Conservation (phyloP, 2,329 filamentous ascomycete species). For the Aspergillus glaucus region DNA sequence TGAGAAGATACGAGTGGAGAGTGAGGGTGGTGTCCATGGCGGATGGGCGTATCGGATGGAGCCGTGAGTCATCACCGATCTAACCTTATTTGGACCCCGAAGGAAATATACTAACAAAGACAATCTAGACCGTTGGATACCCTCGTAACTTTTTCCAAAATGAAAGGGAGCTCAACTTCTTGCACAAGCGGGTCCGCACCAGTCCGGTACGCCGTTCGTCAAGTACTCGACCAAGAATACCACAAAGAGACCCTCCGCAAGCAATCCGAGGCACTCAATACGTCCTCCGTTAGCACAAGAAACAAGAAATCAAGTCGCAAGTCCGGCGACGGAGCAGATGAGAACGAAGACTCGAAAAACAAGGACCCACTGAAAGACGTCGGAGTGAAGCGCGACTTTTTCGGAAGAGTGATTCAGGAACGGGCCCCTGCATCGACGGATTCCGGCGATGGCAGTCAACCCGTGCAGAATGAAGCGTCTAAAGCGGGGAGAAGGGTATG, state of each 20-base stretch:
- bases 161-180: slow-evolving; percentile 36
- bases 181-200: slow-evolving; percentile 56
- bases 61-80: slow-evolving; percentile 56
- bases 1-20: slow-evolving; percentile 73
- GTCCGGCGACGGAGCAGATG: slow-evolving; percentile 13
- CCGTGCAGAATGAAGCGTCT: slow-evolving; percentile 23
- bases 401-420: slow-evolving; percentile 62
- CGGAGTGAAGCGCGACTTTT: slow-evolving; percentile 70
- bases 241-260: slow-evolving; percentile 63
- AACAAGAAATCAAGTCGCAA: slow-evolving; percentile 20
- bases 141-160: slow-evolving; percentile 58
- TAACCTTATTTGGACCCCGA: background rate
- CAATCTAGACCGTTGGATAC: slow-evolving; percentile 60
- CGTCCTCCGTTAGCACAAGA: slow-evolving; percentile 10
- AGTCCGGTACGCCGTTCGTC: slow-evolving; percentile 84
- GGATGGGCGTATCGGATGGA: slow-evolving; percentile 92
- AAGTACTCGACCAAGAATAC: slow-evolving; percentile 88
- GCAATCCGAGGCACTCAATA: slow-evolving; percentile 53
- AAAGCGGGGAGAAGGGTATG: slow-evolving; percentile 59
- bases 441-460: slow-evolving; percentile 24
- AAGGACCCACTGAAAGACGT: slow-evolving; percentile 24
- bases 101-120: slow-evolving; percentile 5
- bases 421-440: slow-evolving; percentile 35
- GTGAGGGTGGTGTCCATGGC: slow-evolving; percentile 53
- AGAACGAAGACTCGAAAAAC: slow-evolving; percentile 20